Evolutionary conservation across 352 stramenopile genomes (phyloP), one percentile per base, ranked within the genome.

Genomic region (Phytophthora melonis): DNA sequence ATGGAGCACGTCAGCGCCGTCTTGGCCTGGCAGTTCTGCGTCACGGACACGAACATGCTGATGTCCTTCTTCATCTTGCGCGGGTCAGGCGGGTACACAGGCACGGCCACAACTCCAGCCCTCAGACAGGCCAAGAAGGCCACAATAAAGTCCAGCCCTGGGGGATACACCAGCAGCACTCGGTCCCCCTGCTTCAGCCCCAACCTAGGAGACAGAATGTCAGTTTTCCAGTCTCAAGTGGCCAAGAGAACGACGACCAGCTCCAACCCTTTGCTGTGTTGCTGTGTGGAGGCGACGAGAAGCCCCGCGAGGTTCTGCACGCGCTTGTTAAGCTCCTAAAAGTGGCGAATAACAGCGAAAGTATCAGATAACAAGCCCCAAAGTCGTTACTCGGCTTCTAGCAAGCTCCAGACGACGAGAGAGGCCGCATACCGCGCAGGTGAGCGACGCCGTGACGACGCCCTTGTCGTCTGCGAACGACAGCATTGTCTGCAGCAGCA

Each of bases 121-220:
- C 92, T 93, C 23, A 99, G 72, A 77, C 98, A 99, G 1, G 95
- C 97, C 13, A 99, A 69, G 70, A 99, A 99, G 3, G 96, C 86
- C 27, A 99, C 81, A 30, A 99, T 98, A 70, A 99, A 99, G 59
- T 99, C 95, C 10, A 99, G 84, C 0, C 91, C 97, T 9, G 98
- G 98, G 30, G 97, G 96, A 74, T 99, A 99, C 30, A 99, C 97
- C 23, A 99, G 86, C 41, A 99, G 75, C 19, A 98, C 93, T 39
- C 86, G 88, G 50, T 97, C 88, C 10, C 89, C 94, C 21, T 78
- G 67, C 52, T 88, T 81, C 14, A 95, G 53, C 1, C 82, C 84
- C 36, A 94, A 61, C 39, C 89, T 94, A 63, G 9, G 52, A 49
- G 11, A 16, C 16, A 55, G 49, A 49, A 30, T 18, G 32, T 55